Evolutionary conservation across 2,329 filamentous ascomycete species (phyloP).

Genomic region (Ilyonectria destructans): DNA sequence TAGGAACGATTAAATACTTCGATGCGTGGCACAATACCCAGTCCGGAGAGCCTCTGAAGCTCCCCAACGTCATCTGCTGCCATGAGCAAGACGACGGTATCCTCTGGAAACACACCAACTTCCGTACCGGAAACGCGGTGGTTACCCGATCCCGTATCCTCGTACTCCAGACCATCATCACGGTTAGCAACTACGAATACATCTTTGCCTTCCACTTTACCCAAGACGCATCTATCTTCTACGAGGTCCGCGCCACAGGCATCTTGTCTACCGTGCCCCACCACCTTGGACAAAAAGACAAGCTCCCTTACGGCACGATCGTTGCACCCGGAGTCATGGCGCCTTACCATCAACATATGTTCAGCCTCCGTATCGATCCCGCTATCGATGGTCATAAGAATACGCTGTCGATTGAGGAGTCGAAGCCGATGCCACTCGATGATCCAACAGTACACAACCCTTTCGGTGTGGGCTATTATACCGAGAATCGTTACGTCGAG

Average conservation of each 20-base stretch:
- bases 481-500: slow-evolving; percentile 61
- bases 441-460: slow-evolving; percentile 64
- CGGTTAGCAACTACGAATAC: slow-evolving; percentile 76
- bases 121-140: slow-evolving; percentile 69
- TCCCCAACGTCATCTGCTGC: slow-evolving; percentile 56
- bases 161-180: slow-evolving; percentile 75
- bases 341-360: slow-evolving; percentile 79
- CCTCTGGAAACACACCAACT: slow-evolving; percentile 76
- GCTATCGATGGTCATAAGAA: slow-evolving; percentile 68
- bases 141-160: slow-evolving; percentile 71
- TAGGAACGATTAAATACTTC: slow-evolving; percentile 62
- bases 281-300: slow-evolving; percentile 63
- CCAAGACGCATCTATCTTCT: slow-evolving; percentile 64
- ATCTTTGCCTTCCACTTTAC: slow-evolving; percentile 64
- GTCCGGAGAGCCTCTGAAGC: slow-evolving; percentile 50
- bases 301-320: slow-evolving; percentile 70
- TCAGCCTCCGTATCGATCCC: slow-evolving; percentile 77
- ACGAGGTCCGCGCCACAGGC: slow-evolving; percentile 58
- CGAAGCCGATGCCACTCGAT: slow-evolving; percentile 60
- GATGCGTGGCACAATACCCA: slow-evolving; percentile 53
- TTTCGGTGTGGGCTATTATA: slow-evolving; percentile 64
- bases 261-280: slow-evolving; percentile 64
- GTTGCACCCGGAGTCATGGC: slow-evolving; percentile 75
- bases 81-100: slow-evolving; percentile 66
- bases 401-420: slow-evolving; percentile 64